Evolutionary conservation across 2,329 filamentous ascomycete genomes (phyloP).

Genomic region (Trichophyton equinum): DNA sequence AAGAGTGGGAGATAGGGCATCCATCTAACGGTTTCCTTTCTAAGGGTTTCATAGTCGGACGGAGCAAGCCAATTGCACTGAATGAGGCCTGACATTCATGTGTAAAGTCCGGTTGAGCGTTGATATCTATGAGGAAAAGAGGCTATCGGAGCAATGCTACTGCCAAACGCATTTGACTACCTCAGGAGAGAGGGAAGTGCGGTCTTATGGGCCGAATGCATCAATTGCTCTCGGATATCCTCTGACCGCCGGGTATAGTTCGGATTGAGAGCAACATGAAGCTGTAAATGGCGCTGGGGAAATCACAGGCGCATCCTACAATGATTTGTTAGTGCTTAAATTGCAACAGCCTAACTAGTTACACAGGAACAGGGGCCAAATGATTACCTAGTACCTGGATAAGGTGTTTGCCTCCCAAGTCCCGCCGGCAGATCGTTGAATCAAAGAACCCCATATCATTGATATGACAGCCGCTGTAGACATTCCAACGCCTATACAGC

Average conservation of each 20-base stretch:
- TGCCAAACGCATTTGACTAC: slow-evolving; percentile 39
- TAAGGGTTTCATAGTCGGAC: slow-evolving; percentile 33
- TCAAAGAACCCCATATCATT: slow-evolving; percentile 50
- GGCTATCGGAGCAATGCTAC: slow-evolving; percentile 40
- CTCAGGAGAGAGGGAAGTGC: slow-evolving; percentile 43
- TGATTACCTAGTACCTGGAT: slow-evolving; percentile 32
- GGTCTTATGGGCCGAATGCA: slow-evolving; percentile 38
- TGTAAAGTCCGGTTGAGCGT: slow-evolving; percentile 16
- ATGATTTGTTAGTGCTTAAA: slow-evolving; percentile 13
- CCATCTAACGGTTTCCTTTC: slow-evolving; percentile 16
- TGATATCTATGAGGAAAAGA: slow-evolving; percentile 17
- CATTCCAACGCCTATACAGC: slow-evolving; percentile 44
- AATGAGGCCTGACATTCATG: slow-evolving; percentile 40
- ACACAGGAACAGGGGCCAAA: not conserved
- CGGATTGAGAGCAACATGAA: slow-evolving; percentile 42
- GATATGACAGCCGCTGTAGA: slow-evolving; percentile 48
- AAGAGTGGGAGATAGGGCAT: slow-evolving; percentile 20
- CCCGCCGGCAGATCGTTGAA: slow-evolving; percentile 42
- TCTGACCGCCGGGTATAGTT: slow-evolving; percentile 36
- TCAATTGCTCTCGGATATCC: slow-evolving; percentile 42
- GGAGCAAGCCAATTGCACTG: slow-evolving; percentile 41
- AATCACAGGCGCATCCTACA: slow-evolving; percentile 41
- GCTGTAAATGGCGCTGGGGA: slow-evolving; percentile 43
- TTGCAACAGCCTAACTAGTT: not conserved
- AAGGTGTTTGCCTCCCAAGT: slow-evolving; percentile 51